Base-by-base conservation (phyloP, 441 rosid species). In the Croton setiger region DNA sequence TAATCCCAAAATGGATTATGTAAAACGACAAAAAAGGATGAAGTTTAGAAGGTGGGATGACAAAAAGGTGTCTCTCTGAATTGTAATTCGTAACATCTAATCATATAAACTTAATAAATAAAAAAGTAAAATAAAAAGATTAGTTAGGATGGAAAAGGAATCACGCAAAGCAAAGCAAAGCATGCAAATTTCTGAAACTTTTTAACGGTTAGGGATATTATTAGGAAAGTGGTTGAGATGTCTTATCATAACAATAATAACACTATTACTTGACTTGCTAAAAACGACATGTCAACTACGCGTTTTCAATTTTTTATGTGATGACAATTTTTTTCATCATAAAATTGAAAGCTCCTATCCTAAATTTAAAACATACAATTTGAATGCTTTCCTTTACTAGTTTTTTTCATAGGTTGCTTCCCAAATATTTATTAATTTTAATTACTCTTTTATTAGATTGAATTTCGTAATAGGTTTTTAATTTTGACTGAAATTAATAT, bases 111-210 rank as follows among this genome's bases (percentile, higher is more conserved):
- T 27, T 27, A 27, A 27, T 27, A 27, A 27, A 27, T 27, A 27
- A 27, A 27, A 0, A 27, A 27, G 2, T 27, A 27, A 27, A 27
- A 0, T 27, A 27, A 27, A 27, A 27, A 37, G 36, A 5, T 7
- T 4, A 58, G 5, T 17, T 17, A 17, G 13, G 63, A 5, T 33
- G 0, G n/a, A 37, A 60, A 37, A 23, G 15, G 2, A 3, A 2
- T 37, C 39, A 31, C 39, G 14, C 39, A 31, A 56, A 56, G 60
- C 60, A 27, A 31, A 18, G 14, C 39, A 31, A 56, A 56, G 60
- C 60, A 27, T 31, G 60, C n/a, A 56, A 56, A 55, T 55, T 55
- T 55, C 59, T 55, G 59, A 55, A 27, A 37, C 60, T 56, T 56
- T 56, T 10, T 27, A 56, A 56, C 60, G 60, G 60, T 56, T 5